These are phyloP conservation scores for Prunus fruticosa DNA, from an alignment of 306 rosid species.

Conservation along the genomic window DNA sequence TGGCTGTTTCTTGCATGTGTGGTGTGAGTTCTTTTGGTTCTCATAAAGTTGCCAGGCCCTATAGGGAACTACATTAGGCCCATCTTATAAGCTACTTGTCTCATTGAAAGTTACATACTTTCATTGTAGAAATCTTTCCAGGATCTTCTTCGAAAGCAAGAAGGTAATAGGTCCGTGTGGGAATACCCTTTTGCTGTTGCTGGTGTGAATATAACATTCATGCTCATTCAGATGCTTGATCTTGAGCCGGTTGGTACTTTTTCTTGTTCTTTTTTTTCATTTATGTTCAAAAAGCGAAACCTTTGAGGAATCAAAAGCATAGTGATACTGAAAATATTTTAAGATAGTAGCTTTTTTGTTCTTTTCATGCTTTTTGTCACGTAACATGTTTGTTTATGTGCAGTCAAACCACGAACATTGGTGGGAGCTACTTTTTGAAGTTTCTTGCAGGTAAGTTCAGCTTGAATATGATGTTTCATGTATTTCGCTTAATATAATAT, in stretches of 20 bases:
- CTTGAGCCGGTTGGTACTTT: slow-evolving; percentile 82
- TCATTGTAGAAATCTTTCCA: slow-evolving; percentile 83
- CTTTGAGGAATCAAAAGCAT: neutral
- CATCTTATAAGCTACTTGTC: slow-evolving; percentile 19
- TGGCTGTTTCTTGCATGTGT: neutral
- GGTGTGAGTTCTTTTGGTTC: neutral
- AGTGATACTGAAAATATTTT: neutral
- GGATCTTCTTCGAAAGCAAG: slow-evolving; percentile 93
- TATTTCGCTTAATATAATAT: slow-evolving; percentile 1
- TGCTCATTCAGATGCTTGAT: slow-evolving; percentile 98
- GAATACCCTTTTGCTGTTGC: slow-evolving; percentile 99
- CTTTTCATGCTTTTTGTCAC: slow-evolving; percentile 5
- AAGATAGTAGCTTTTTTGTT: neutral
- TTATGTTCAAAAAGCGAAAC: neutral
- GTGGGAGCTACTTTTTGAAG: slow-evolving; percentile 92
- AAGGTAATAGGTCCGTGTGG: slow-evolving; percentile 97
- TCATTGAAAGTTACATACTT: slow-evolving; percentile 24
- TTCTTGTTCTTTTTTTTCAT: slow-evolving; percentile 15
- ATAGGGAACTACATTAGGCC: slow-evolving; percentile 4
- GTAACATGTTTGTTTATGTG: slow-evolving; percentile 35
- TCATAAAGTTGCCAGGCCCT: neutral
- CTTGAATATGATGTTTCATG: neutral
- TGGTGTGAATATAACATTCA: slow-evolving; percentile 96
- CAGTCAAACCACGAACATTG: slow-evolving; percentile 89
- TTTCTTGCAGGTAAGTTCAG: slow-evolving; percentile 71